Conservation (phyloP, 495 filamentous ascomycete genomes). For the Talaromyces ruber region DNA sequence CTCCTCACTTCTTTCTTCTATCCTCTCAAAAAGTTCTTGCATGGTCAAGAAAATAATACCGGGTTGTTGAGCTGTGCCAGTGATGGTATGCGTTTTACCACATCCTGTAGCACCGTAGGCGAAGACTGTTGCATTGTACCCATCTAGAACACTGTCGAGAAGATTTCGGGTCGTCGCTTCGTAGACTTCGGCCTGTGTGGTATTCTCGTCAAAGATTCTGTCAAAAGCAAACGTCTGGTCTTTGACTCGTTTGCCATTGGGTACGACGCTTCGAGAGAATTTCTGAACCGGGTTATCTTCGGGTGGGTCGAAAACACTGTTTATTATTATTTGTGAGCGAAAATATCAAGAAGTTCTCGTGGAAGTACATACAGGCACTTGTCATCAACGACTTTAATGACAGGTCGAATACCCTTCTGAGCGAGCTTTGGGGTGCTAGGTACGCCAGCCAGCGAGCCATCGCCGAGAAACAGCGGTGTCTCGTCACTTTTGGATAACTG, state of each 20-base stretch:
- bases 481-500: conserved; percentile 72
- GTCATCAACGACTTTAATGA: conserved; percentile 96
- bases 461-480: conserved; percentile 83
- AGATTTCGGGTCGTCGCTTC: conserved; percentile 84
- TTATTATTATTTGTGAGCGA: not conserved
- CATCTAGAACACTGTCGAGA: conserved; percentile 90
- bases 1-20: conserved; percentile 72
- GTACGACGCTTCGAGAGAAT: conserved; percentile 75
- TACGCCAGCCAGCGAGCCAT: conserved; percentile 80
- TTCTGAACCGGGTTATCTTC: conserved; percentile 94
- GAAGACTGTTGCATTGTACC: conserved; percentile 98
- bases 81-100: conserved; percentile 97
- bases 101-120: conserved; percentile 97
- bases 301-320: conserved; percentile 91
- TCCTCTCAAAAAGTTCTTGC: conserved; percentile 96
- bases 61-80: conserved; percentile 86
- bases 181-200: conserved; percentile 89
- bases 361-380: conserved; percentile 71
- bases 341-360: not conserved
- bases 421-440: conserved; percentile 73
- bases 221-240: conserved; percentile 98
- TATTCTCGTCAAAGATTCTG: conserved; percentile 92
- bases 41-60: conserved; percentile 98
- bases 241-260: conserved; percentile 86
- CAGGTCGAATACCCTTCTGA: conserved; percentile 77